Percentiles rank a stretch among this genome's conserved stretches.
phyloP scores from a whole-genome alignment of 169 alveolate species.

The Plasmodium vinckei region DNA sequence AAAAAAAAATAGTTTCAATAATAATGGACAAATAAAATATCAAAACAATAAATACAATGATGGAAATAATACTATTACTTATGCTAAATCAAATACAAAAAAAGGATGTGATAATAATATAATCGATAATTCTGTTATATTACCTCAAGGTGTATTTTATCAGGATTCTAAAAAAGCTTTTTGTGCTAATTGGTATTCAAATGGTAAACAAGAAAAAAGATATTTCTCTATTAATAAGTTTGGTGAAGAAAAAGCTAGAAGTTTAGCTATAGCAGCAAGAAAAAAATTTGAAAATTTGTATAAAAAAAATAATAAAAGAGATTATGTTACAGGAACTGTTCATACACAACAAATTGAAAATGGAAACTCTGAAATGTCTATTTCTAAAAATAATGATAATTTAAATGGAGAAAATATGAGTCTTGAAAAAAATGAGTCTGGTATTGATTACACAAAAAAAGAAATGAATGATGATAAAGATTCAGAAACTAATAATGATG shows the following conservation, averaged over 20 bases:
- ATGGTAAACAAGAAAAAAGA: slow-evolving; percentile 86
- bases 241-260: slow-evolving; percentile 86
- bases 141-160: slow-evolving; percentile 75
- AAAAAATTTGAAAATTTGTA: slow-evolving; percentile 70
- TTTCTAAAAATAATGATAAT: too few species aligned
- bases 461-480: too few species aligned
- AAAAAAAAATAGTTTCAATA: neutral
- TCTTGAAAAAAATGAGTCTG: too few species aligned
- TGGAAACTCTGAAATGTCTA: too few species aligned
- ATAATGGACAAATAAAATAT: neutral
- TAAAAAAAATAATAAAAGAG: slow-evolving; percentile 26
- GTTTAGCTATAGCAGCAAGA: slow-evolving; percentile 86
- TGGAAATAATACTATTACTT: slow-evolving; percentile 4
- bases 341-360: too few species aligned
- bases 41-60: slow-evolving; percentile 8
- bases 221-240: slow-evolving; percentile 86
- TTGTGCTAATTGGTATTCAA: slow-evolving; percentile 87
- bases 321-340: neutral
- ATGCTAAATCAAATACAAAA: slow-evolving; percentile 53
- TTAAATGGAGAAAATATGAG: too few species aligned
- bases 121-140: slow-evolving; percentile 32
- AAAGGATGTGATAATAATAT: slow-evolving; percentile 18
- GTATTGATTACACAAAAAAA: too few species aligned
- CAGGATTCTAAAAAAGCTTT: slow-evolving; percentile 77
- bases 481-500: too few species aligned